Evolutionary conservation across 2,329 filamentous ascomycete species (phyloP).

Genomic region (Clarireedia sp.): DNA sequence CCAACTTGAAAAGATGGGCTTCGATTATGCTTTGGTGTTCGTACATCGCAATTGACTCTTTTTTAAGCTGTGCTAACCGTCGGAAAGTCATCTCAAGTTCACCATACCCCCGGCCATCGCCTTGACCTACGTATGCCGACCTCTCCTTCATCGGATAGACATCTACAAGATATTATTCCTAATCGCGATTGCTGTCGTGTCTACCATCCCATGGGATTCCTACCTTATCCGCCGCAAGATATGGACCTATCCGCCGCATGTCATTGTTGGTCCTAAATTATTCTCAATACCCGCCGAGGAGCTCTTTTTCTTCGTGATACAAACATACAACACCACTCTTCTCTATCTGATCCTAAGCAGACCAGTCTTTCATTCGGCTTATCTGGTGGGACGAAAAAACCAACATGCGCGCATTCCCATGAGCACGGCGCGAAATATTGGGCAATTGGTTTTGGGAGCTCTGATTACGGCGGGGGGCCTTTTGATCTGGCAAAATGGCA

Average conservation of each 20-base stretch:
- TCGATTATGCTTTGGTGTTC: conserved; percentile 56
- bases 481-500: conserved; percentile 38
- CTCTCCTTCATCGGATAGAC: conserved; percentile 54
- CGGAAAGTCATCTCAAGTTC: conserved; percentile 49
- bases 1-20: conserved; percentile 38
- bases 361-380: conserved; percentile 47
- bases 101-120: conserved; percentile 55
- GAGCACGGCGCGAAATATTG: conserved; percentile 32
- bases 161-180: conserved; percentile 54
- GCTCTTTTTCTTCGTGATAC: conserved; percentile 69
- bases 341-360: conserved; percentile 62
- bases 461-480: conserved; percentile 38
- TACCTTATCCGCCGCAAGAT: conserved; percentile 60
- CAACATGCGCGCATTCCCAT: conserved; percentile 1
- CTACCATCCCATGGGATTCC: conserved; percentile 70
- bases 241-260: conserved; percentile 63
- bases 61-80: conserved; percentile 2
- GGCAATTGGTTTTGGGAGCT: conserved; percentile 41
- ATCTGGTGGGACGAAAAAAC: conserved; percentile 32
- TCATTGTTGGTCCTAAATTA: conserved; percentile 54
- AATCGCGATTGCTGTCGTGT: conserved; percentile 53
- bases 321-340: conserved; percentile 65
- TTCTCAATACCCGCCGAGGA: conserved; percentile 64
- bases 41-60: conserved; percentile 23
- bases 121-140: conserved; percentile 51